Conservation (phyloP, 192 early-diverging fungal species). For the Geranomyces michiganensis region DNA sequence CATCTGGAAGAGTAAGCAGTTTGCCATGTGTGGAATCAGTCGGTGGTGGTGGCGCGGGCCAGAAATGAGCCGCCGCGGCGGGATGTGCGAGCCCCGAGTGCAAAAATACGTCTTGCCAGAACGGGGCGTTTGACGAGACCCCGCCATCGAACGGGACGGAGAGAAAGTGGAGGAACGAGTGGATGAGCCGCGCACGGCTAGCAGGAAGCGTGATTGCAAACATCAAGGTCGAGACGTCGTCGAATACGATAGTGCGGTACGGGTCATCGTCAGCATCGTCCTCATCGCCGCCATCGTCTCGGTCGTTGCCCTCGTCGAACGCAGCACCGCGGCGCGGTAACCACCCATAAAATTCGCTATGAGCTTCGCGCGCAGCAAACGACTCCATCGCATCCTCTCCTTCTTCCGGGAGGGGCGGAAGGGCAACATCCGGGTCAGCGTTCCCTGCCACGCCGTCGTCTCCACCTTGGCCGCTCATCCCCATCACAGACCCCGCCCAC, state of each 20-base stretch:
- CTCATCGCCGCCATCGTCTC: not conserved
- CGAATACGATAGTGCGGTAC: conserved; percentile 45
- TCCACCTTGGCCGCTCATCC: conserved; percentile 7
- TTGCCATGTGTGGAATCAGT: not conserved
- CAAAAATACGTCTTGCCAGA: conserved; percentile 32
- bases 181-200: conserved; percentile 27
- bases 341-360: conserved; percentile 34
- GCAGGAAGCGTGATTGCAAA: conserved; percentile 27
- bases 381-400: conserved; percentile 30
- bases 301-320: too few species aligned
- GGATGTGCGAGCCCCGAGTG: conserved; percentile 26
- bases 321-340: conserved; percentile 22
- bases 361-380: conserved; percentile 34
- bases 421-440: not conserved
- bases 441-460: not conserved
- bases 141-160: conserved; percentile 35
- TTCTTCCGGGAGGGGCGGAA: too few species aligned
- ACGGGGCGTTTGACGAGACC: conserved; percentile 25
- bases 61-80: conserved; percentile 22
- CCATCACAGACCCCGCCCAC: conserved; percentile 37
- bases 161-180: conserved; percentile 40
- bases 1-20: not conserved
- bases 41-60: conserved; percentile 15
- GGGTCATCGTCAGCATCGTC: conserved; percentile 38
- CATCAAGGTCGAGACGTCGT: conserved; percentile 40